These are phyloP conservation scores for Leptomonas pyrrhocoris DNA, from an alignment of 208 protist genomes.

Conservation along the genomic window DNA sequence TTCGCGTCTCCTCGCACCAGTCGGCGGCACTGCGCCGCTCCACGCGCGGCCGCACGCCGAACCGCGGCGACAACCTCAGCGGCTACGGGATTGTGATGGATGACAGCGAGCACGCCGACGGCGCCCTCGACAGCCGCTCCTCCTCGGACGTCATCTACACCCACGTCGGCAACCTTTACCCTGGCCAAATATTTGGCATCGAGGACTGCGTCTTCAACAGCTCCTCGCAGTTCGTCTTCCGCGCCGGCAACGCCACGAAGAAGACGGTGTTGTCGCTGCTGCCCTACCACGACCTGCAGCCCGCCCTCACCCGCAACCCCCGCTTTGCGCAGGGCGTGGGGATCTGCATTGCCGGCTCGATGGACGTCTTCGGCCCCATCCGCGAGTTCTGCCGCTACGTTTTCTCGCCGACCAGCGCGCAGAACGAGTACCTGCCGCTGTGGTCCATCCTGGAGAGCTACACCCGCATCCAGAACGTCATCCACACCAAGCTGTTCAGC, in stretches of 20 bases:
- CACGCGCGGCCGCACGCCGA: background rate
- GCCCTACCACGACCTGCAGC: constrained; percentile 48
- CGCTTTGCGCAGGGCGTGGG: constrained; percentile 77
- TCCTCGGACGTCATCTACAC: constrained; percentile 38
- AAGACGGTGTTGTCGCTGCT: constrained; percentile 76
- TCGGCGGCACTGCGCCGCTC: constrained; percentile 8
- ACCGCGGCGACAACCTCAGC: constrained; percentile 1
- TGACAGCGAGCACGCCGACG: constrained; percentile 1
- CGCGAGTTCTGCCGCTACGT: constrained; percentile 83
- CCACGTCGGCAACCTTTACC: constrained; percentile 58
- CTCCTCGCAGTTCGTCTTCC: constrained; percentile 52
- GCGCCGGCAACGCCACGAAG: constrained; percentile 42
- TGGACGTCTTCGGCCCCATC: constrained; percentile 79
- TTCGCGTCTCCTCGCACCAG: constrained; percentile 32
- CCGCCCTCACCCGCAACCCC: constrained; percentile 46
- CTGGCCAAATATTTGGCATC: constrained; percentile 73
- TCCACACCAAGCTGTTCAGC: constrained; percentile 83
- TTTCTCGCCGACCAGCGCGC: constrained; percentile 57
- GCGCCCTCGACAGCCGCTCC: constrained; percentile 13
- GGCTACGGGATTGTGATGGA: constrained; percentile 10
- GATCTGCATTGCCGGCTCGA: constrained; percentile 47
- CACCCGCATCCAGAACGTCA: constrained; percentile 82
- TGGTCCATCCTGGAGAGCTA: constrained; percentile 85
- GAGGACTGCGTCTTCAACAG: constrained; percentile 74
- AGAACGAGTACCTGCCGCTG: constrained; percentile 84